Conservation (phyloP, 2,329 filamentous ascomycete genomes). For the Penicillium psychrosexuale region DNA sequence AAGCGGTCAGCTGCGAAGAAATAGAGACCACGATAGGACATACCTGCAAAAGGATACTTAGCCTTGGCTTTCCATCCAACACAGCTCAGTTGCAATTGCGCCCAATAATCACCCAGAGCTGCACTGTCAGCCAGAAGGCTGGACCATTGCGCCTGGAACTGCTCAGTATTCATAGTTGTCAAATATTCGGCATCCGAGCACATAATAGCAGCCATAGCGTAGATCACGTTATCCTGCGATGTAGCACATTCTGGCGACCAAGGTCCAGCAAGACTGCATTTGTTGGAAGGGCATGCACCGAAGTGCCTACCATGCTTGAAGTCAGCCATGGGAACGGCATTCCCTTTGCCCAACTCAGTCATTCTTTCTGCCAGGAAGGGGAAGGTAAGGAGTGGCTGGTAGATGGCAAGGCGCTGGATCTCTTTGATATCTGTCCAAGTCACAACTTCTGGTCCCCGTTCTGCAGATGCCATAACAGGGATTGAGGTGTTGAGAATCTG, state of each 20-base stretch:
- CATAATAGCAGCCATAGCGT: conserved; percentile 31
- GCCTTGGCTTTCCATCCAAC: conserved; percentile 36
- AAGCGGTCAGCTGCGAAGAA: neutral
- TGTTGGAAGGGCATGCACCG: conserved; percentile 26
- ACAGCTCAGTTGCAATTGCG: conserved; percentile 36
- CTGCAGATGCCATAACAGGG: conserved; percentile 28
- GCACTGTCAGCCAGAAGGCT: conserved; percentile 24
- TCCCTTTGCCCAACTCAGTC: conserved; percentile 23
- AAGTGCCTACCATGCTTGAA: conserved; percentile 30
- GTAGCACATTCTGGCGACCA: conserved; percentile 32
- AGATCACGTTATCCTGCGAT: conserved; percentile 26
- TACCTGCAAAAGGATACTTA: conserved; percentile 38
- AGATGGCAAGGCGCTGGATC: conserved; percentile 31
- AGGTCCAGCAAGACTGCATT: conserved; percentile 30
- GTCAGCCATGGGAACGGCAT: conserved; percentile 29
- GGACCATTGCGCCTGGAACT: conserved; percentile 26
- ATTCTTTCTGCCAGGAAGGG: conserved; percentile 27
- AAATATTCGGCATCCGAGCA: conserved; percentile 32
- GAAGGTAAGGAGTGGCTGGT: conserved; percentile 33
- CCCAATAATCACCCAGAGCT: conserved; percentile 39
- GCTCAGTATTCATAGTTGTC: conserved; percentile 13
- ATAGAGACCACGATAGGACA: neutral
- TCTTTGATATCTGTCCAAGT: conserved; percentile 37
- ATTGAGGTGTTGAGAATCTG: conserved; percentile 27
- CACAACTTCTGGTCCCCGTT: conserved; percentile 34